Base-by-base conservation (phyloP, 352 stramenopile species). In the Nothophytophthora sp. region DNA sequence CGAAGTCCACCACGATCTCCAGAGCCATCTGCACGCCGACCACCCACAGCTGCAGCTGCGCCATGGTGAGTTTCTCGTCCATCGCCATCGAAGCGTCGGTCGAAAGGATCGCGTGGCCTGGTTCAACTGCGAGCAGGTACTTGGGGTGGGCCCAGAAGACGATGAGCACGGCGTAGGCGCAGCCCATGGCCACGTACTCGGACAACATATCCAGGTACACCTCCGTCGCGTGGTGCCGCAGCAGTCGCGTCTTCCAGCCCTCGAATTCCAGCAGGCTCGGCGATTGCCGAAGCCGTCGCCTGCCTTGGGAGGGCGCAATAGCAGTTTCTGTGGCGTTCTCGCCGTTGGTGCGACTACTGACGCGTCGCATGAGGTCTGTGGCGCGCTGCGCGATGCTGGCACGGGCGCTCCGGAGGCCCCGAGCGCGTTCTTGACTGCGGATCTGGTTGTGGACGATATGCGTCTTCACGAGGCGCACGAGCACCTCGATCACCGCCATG, bases 151-250 rank as follows among this genome's bases (percentile, higher is more conserved):
- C 22, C 32, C 60, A 60, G 18, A 58, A 63, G 16, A 72, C 34
- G 20, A 70, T 42, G 2, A 63, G 13, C 22, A 72, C 60, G 5
- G 49, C 42, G 39, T 55, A 63, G 6, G 53, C 63, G 44, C 61
- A 76, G 12, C 56, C 41, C 35, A 72, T 60, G 7, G 61, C 56
- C 19, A 76, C 23, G 42, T 76, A 76, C 32, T 76, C 66, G 32
- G 53, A 50, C 39, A 69, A 60, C 57, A 70, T 72, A 46, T 67
- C 66, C 23, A 52, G 51, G 9, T 42, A 60, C 18, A 65, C 34
- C 29, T 74, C 65, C 2, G 41, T 39, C 2, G 45, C 36, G 36
- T 71, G 56, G 29, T 59, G 59, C 13, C 44, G 45, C 5, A 56
- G 50, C 34, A 65, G 12, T 30, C 49, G 61, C 1, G 35, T 25